Evolutionary conservation across 139 green algal species (phyloP), one percentile per base, ranked within the genome.

Genomic region (Micractinium conductrix): DNA sequence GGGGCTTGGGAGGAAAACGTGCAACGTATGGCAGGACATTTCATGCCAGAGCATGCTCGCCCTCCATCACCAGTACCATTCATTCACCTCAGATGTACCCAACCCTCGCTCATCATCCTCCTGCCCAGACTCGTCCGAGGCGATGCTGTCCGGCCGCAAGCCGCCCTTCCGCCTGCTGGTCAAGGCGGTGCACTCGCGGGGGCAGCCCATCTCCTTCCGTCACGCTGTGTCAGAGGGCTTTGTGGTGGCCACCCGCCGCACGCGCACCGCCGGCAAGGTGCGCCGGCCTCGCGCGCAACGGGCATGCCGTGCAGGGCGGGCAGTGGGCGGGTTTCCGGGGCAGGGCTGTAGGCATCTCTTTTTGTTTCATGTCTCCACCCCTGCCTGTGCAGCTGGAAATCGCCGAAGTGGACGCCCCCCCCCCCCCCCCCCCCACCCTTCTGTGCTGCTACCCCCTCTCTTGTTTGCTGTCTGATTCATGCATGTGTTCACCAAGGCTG

Each of bases 141-240:
- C 95, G 35, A 92, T 98, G 79, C 91, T 98, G 65, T 93, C 87
- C 4, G 95, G 95, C 16, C 90, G 95, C 76, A 98, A 98, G 89
- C 95, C 95, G 43, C 95, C 95, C 45, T 97, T 98, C 84, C 85
- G 95, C 24, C 91, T 98, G 70, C 88, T 98, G 48, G 94, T 95
- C 65, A 85, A 90, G 0, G 94, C 93, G 0, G 75, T 82, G 78
- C 70, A 89, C 44, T 40, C 42, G 42, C 74, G 70, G 19, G 75
- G 75, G 10, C 58, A 62, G 21, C 75, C 44, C 12, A 80, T 90
- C 55, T 82, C 50, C 80, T 87, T 93, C 79, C 87, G 88, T 4
- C 93, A 95, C 83, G 94, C 92, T 40, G 92, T 97, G 28, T 93
- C 88, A 10, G 94, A 97, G 81, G 92, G 91, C 69, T 97, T 97